phyloP scores from a whole-genome alignment of 1,284 basidiomycete genomes.

The Ceratobasidium sp. region DNA sequence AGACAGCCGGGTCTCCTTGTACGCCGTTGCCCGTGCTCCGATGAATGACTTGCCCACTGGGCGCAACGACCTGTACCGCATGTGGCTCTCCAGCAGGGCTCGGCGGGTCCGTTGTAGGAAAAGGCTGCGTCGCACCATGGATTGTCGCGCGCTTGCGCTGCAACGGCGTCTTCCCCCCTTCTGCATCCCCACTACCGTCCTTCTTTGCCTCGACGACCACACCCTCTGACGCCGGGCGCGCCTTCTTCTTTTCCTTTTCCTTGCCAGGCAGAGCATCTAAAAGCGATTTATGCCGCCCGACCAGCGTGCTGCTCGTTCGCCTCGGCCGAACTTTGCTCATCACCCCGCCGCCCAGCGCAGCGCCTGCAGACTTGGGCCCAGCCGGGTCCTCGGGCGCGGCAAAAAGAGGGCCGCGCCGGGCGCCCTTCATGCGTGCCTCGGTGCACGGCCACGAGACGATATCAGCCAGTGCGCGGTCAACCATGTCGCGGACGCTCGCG shows the following conservation, averaged over 20 bases:
- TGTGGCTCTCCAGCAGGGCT: slow-evolving; percentile 14
- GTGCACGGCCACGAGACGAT: slow-evolving; percentile 28
- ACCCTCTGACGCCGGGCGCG: slow-evolving; percentile 4
- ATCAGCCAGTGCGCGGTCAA: slow-evolving; percentile 16
- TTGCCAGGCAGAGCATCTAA: slow-evolving; percentile 10
- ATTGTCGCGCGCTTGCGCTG: slow-evolving; percentile 42
- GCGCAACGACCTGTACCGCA: slow-evolving; percentile 28
- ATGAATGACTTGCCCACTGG: slow-evolving; percentile 3
- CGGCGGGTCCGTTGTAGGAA: slow-evolving; percentile 32
- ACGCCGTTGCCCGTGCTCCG: too few relatives aligned
- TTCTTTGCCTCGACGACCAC: background rate
- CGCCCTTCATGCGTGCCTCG: slow-evolving; percentile 30
- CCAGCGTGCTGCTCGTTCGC: slow-evolving; percentile 38
- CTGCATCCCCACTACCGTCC: background rate
- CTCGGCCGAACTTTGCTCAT: slow-evolving; percentile 36
- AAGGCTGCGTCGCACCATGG: slow-evolving; percentile 35
- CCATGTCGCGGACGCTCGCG: slow-evolving; percentile 69
- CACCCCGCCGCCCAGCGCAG: background rate
- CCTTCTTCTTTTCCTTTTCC: slow-evolving; percentile 21
- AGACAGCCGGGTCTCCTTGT: background rate
- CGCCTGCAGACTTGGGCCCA: slow-evolving; percentile 9
- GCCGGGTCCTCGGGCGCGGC: slow-evolving; percentile 19
- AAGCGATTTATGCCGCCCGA: slow-evolving; percentile 19
- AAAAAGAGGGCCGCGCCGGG: slow-evolving; percentile 22
- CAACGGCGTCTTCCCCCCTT: slow-evolving; percentile 36